Percentiles rank a stretch among this genome's conserved stretches.
phyloP scores from a whole-genome alignment of 805 yeast genomes.

The Ogataea angusta region DNA sequence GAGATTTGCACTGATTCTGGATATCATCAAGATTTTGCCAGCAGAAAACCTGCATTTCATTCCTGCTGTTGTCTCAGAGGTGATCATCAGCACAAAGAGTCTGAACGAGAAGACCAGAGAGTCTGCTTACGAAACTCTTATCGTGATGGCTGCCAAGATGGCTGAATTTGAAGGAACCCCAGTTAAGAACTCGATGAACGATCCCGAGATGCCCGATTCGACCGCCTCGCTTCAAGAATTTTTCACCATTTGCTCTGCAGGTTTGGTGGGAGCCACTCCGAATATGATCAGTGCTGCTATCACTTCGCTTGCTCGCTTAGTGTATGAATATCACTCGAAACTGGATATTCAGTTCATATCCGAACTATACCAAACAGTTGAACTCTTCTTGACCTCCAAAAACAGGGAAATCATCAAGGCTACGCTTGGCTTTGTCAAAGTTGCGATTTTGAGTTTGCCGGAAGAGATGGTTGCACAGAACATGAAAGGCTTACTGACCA shows the following conservation, averaged over 20 bases:
- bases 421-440: constrained; percentile 91
- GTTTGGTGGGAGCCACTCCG: constrained; percentile 88
- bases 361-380: constrained; percentile 84
- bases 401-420: constrained; percentile 92
- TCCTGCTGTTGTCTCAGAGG: constrained; percentile 80
- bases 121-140: constrained; percentile 68
- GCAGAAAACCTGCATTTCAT: constrained; percentile 65
- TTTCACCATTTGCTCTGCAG: constrained; percentile 93
- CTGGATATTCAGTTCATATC: constrained; percentile 57
- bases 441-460: constrained; percentile 79
- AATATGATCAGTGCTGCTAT: constrained; percentile 97
- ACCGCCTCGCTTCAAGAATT: constrained; percentile 73
- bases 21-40: constrained; percentile 63
- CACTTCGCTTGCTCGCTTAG: constrained; percentile 81
- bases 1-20: constrained; percentile 65
- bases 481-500: constrained; percentile 61
- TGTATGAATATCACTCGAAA: constrained; percentile 77
- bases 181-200: constrained; percentile 62
- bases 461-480: constrained; percentile 67
- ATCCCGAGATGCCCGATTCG: constrained; percentile 55
- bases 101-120: constrained; percentile 89
- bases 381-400: constrained; percentile 83
- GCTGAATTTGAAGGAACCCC: constrained; percentile 52
- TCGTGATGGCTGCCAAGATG: constrained; percentile 81
- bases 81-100: constrained; percentile 87